These are phyloP conservation scores for Eruca vesicaria DNA, from an alignment of 441 rosid species.

Conservation along the genomic window DNA sequence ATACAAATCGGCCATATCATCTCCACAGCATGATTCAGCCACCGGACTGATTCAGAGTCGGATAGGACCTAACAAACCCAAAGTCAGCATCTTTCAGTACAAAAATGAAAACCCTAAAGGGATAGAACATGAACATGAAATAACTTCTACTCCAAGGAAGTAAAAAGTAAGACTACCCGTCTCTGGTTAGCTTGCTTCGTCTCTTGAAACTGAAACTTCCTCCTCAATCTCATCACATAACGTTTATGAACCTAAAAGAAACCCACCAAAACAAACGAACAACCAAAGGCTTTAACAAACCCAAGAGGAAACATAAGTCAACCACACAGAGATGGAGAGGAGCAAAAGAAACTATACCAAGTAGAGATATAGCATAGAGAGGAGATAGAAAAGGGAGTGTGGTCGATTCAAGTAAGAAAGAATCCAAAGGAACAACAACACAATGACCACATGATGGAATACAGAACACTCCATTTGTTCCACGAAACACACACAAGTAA, in stretches of 20 bases:
- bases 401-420: conserved; percentile 56
- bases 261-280: background rate
- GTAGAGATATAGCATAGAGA: conserved; percentile 65
- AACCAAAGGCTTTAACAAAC: background rate
- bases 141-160: background rate
- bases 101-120: background rate
- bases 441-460: conserved; percentile 70
- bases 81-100: background rate
- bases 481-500: background rate
- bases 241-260: conserved; percentile 66
- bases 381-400: conserved; percentile 51
- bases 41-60: conserved; percentile 84
- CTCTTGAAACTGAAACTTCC: conserved; percentile 65
- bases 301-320: background rate
- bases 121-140: background rate
- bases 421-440: conserved; percentile 58
- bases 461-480: conserved; percentile 45
- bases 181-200: conserved; percentile 65
- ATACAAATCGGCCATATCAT: conserved; percentile 93
- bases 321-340: background rate
- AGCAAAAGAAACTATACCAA: conserved; percentile 43
- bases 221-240: conserved; percentile 64
- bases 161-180: conserved; percentile 45
- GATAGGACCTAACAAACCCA: conserved; percentile 51
- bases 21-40: conserved; percentile 85